These are phyloP conservation scores for Beauveria scarabaeidicola DNA, from an alignment of 2,329 filamentous ascomycete genomes.

Conservation along the genomic window DNA sequence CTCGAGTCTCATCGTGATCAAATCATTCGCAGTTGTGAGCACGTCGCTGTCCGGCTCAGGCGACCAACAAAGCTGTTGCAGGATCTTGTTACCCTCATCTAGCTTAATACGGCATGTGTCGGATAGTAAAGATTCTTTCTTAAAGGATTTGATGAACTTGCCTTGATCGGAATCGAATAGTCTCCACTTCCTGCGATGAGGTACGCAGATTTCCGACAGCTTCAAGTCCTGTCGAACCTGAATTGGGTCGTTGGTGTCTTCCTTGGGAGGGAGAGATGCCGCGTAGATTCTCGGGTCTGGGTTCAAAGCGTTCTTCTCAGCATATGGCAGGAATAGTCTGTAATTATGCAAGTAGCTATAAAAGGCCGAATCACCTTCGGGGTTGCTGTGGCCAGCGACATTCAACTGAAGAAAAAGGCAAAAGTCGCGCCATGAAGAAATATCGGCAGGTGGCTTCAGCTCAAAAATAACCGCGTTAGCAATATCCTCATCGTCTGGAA, in stretches of 20 bases:
- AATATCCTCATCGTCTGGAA: not conserved
- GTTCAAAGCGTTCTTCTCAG: not conserved
- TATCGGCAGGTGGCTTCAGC: not conserved
- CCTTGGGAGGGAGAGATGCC: not conserved
- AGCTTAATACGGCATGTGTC: not conserved
- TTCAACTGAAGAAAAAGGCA: not conserved
- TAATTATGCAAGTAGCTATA: not conserved
- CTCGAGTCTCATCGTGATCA: not conserved
- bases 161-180: not conserved
- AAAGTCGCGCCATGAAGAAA: not conserved
- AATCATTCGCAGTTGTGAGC: not conserved
- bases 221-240: not conserved
- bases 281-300: not conserved
- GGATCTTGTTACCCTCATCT: not conserved
- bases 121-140: rapidly evolving
- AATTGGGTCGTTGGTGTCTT: not conserved
- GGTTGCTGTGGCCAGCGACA: not conserved
- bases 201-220: not conserved
- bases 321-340: rapidly evolving
- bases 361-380: too few relatives aligned
- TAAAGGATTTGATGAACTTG: not conserved
- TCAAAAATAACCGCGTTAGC: not conserved
- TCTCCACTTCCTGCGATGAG: not conserved
- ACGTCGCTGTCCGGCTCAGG: rapidly evolving
- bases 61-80: not conserved